Evolutionary conservation across 1,284 basidiomycete species (phyloP).

Genomic region (Fomes fomentarius): DNA sequence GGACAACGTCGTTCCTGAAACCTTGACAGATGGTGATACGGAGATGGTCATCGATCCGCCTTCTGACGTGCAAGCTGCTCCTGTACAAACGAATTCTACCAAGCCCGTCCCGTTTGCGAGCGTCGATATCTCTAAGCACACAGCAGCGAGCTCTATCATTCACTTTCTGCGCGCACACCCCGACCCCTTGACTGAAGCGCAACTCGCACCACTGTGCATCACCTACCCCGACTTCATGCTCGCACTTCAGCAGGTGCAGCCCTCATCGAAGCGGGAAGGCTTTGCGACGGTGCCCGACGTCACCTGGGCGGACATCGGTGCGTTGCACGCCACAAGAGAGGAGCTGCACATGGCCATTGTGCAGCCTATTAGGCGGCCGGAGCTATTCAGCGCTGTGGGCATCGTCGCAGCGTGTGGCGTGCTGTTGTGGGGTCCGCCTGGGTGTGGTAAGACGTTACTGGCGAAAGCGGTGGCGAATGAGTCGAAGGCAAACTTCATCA

Average conservation of each 20-base stretch:
- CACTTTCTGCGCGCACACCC: conserved; percentile 90
- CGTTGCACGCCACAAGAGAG: conserved; percentile 82
- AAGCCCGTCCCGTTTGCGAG: conserved; percentile 46
- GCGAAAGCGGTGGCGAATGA: conserved; percentile 98
- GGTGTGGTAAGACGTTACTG: conserved; percentile 94
- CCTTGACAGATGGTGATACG: conserved; percentile 34
- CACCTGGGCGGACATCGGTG: conserved; percentile 95
- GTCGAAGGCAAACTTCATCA: conserved; percentile 93
- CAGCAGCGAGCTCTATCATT: conserved; percentile 75
- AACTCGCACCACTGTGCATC: conserved; percentile 83
- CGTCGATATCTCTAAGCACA: conserved; percentile 41
- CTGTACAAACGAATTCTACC: conserved; percentile 21
- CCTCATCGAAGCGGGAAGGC: conserved; percentile 96
- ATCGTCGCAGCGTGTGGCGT: conserved; percentile 91
- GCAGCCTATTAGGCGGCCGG: conserved; percentile 90
- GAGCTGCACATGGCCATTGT: conserved; percentile 98
- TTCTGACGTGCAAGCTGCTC: conserved; percentile 1
- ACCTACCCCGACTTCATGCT: conserved; percentile 78
- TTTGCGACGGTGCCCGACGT: conserved; percentile 97
- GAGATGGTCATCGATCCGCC: conserved; percentile 56
- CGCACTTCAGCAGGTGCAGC: conserved; percentile 88
- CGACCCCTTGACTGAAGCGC: conserved; percentile 71
- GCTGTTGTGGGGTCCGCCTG: conserved; percentile 97
- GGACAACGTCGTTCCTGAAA: conserved; percentile 28
- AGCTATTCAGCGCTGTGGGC: conserved; percentile 86